Conservation (phyloP, 495 filamentous ascomycete species). For the Neurospora sp. region DNA sequence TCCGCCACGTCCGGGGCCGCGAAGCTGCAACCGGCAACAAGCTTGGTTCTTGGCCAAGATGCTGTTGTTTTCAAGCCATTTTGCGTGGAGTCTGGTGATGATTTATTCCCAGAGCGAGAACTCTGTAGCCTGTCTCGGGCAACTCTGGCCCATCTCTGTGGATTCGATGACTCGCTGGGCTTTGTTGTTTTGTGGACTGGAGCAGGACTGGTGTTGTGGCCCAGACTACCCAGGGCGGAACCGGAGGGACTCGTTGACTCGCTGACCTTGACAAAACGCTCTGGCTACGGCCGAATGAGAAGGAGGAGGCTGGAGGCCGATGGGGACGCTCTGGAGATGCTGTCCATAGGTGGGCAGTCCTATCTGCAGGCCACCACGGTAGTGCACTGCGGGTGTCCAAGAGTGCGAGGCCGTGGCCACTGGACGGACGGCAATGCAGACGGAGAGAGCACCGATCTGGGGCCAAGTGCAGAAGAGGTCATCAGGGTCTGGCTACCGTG, state of each 20-base stretch:
- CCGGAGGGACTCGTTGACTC: neutral
- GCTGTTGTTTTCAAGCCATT: neutral
- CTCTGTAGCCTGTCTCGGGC: neutral
- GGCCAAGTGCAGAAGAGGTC: constrained; percentile 12
- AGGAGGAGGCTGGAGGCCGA: constrained; percentile 3
- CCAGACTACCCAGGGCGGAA: neutral
- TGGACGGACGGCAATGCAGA: constrained; percentile 7
- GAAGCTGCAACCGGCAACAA: neutral
- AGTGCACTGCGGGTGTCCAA: neutral
- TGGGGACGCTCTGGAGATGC: constrained; percentile 2
- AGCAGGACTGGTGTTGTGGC: neutral
- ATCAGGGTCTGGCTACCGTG: neutral
- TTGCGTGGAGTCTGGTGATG: neutral
- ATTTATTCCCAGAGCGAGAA: neutral
- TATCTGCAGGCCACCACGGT: neutral
- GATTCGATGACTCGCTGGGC: constrained; percentile 3
- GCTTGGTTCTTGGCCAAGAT: constrained; percentile 4
- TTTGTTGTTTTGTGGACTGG: constrained; percentile 7
- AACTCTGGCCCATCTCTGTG: constrained; percentile 5
- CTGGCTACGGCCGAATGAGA: constrained; percentile 8
- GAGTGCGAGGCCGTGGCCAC: neutral
- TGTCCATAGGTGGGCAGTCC: neutral
- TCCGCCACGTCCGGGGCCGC: constrained; percentile 10
- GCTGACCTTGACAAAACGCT: neutral
- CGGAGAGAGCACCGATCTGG: constrained; percentile 17